Conservation (phyloP, 306 rosid genomes). For the Quercus dentata region DNA sequence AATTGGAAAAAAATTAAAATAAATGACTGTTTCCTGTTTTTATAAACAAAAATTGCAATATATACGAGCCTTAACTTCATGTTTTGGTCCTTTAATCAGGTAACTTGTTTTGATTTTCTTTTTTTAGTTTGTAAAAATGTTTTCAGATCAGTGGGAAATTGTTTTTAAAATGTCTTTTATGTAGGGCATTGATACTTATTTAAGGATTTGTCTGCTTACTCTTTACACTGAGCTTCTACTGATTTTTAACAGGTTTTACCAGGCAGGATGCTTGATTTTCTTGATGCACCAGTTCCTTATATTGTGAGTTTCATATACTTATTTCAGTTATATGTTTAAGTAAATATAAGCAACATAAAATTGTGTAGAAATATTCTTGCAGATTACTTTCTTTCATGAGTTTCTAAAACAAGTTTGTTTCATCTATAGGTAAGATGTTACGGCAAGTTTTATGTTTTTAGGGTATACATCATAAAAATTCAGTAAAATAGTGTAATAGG, state of each 20-base stretch:
- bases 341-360: not conserved
- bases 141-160: not conserved
- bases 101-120: not conserved
- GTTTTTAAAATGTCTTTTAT: not conserved
- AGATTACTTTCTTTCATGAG: not conserved
- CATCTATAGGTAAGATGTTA: not conserved
- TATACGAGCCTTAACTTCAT: not conserved
- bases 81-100: not conserved
- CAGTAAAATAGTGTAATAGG: not conserved
- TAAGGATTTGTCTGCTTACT: not conserved
- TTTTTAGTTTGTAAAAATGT: not conserved
- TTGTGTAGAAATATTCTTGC: not conserved
- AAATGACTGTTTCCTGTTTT: not conserved
- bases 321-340: not conserved
- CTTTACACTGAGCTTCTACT: conserved; percentile 24
- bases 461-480: not conserved
- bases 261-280: conserved; percentile 75
- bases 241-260: conserved; percentile 73
- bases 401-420: not conserved
- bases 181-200: not conserved
- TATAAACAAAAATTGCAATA: not conserved
- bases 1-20: not conserved
- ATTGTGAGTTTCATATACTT: conserved; percentile 57
- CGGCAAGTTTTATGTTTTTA: not conserved
- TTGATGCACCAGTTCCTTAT: conserved; percentile 97